Percentiles rank a stretch among this genome's conserved stretches.
These are phyloP conservation scores for Lonicera japonica DNA, from an alignment of 129 eudicot genomes.

Conservation along the genomic window DNA sequence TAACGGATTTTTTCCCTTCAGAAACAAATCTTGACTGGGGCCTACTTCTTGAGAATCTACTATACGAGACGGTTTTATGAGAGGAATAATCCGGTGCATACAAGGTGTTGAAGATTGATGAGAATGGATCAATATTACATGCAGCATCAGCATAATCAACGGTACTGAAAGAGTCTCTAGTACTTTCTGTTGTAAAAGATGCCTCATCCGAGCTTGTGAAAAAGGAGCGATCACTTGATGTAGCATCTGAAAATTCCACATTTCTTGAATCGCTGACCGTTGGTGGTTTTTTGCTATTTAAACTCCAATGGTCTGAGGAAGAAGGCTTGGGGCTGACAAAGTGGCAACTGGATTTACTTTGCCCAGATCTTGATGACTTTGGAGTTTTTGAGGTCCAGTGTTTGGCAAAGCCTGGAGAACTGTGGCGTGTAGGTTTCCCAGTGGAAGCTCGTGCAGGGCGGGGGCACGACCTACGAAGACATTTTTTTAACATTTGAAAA, in stretches of 20 bases:
- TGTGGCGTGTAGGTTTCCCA: slow-evolving; percentile 30
- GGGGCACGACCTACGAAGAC: slow-evolving; percentile 55
- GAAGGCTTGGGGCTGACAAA: slow-evolving; percentile 11
- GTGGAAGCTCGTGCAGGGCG: slow-evolving; percentile 40
- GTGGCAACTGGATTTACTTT: slow-evolving; percentile 8
- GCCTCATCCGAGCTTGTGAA: slow-evolving; percentile 93
- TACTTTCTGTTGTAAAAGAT: slow-evolving; percentile 90
- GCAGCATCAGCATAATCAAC: slow-evolving; percentile 45
- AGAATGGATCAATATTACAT: slow-evolving; percentile 42
- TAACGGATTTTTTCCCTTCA: slow-evolving; percentile 36
- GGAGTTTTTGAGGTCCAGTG: slow-evolving; percentile 31
- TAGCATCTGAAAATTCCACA: slow-evolving; percentile 58
- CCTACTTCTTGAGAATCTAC: slow-evolving; percentile 40
- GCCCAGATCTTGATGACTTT: slow-evolving; percentile 23
- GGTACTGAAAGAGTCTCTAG: slow-evolving; percentile 90
- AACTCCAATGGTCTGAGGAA: slow-evolving; percentile 27
- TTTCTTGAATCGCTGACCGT: slow-evolving; percentile 20
- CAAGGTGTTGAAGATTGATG: slow-evolving; percentile 48
- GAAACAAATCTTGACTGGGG: slow-evolving; percentile 44
- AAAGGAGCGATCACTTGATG: slow-evolving; percentile 84
- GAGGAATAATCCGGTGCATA: slow-evolving; percentile 38
- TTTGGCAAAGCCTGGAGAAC: slow-evolving; percentile 29
- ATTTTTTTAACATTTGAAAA: not conserved
- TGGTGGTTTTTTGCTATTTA: slow-evolving; percentile 26
- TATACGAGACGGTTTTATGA: slow-evolving; percentile 49